These are phyloP conservation scores for Solanum sitiens DNA, from an alignment of 257 asterid species.

Conservation along the genomic window DNA sequence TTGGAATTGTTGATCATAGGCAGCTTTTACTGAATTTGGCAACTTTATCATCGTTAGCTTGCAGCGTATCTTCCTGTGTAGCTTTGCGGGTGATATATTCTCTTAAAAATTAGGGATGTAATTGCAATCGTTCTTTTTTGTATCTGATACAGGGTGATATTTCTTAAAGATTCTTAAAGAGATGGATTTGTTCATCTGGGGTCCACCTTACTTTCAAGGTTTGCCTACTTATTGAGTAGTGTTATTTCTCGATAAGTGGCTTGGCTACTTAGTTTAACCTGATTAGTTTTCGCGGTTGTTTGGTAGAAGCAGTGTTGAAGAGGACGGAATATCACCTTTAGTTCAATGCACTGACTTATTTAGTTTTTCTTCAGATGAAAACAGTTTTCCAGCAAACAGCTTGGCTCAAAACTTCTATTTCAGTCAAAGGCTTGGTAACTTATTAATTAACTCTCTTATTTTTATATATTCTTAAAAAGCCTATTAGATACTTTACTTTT, in stretches of 20 bases:
- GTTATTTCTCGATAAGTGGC: neutral
- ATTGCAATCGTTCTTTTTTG: neutral
- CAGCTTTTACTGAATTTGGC: neutral
- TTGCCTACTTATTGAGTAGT: neutral
- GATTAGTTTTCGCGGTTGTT: neutral
- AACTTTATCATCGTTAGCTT: neutral
- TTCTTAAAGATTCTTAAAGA: neutral
- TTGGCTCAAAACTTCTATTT: neutral
- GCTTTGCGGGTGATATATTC: neutral
- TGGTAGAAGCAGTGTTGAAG: neutral
- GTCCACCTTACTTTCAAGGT: slow-evolving; percentile 20
- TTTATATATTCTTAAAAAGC: neutral
- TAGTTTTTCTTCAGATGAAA: neutral
- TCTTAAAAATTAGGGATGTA: neutral
- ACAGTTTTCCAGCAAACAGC: neutral
- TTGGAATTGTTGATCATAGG: neutral
- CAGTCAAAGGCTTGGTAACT: neutral
- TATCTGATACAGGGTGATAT: slow-evolving; percentile 6
- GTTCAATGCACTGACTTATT: neutral
- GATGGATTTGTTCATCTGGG: slow-evolving; percentile 47
- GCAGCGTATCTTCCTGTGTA: neutral
- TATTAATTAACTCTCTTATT: neutral
- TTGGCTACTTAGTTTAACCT: neutral
- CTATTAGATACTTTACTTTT: neutral
- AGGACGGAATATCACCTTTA: neutral